phyloP scores from a whole-genome alignment of 345 rosid species.

The Populus deltoides region DNA sequence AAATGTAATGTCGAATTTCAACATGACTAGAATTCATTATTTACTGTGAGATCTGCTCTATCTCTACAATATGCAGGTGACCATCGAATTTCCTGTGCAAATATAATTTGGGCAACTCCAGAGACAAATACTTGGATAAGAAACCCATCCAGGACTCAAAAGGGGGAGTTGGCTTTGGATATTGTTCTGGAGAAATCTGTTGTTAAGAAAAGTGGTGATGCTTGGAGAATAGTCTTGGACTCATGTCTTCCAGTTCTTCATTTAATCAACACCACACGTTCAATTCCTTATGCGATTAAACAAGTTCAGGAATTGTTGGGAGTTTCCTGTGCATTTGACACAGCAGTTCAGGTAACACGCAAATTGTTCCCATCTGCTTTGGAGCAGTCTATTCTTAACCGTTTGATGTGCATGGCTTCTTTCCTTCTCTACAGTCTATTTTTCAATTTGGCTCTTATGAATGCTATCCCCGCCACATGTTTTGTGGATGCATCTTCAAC shows the following conservation, averaged over 20 bases:
- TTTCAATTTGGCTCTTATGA: not conserved
- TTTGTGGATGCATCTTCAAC: not conserved
- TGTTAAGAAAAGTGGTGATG: conserved; percentile 83
- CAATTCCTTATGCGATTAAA: conserved; percentile 82
- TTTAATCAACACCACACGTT: conserved; percentile 68
- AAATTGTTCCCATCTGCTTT: not conserved
- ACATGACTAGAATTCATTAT: conserved; percentile 4
- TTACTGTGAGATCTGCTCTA: conserved; percentile 9
- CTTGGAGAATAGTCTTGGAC: conserved; percentile 88
- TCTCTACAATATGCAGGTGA: conserved; percentile 55
- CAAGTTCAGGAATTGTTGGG: conserved; percentile 92
- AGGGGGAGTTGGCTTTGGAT: conserved; percentile 78
- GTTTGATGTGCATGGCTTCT: not conserved
- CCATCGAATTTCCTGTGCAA: conserved; percentile 66
- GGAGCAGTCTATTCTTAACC: not conserved
- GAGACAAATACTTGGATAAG: conserved; percentile 68
- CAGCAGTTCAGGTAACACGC: conserved; percentile 72
- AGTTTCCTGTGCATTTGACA: conserved; percentile 83
- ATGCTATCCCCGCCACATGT: not conserved
- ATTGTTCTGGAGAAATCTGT: conserved; percentile 66
- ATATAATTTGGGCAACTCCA: conserved; percentile 71
- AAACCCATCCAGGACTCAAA: conserved; percentile 43
- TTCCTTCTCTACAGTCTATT: not conserved
- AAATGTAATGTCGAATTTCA: not conserved
- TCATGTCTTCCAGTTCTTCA: conserved; percentile 85